Percentiles rank a stretch among this genome's conserved stretches.
These are phyloP conservation scores for Eragrostis tef DNA, from an alignment of 202 grass and related monocot species.

Conservation along the genomic window DNA sequence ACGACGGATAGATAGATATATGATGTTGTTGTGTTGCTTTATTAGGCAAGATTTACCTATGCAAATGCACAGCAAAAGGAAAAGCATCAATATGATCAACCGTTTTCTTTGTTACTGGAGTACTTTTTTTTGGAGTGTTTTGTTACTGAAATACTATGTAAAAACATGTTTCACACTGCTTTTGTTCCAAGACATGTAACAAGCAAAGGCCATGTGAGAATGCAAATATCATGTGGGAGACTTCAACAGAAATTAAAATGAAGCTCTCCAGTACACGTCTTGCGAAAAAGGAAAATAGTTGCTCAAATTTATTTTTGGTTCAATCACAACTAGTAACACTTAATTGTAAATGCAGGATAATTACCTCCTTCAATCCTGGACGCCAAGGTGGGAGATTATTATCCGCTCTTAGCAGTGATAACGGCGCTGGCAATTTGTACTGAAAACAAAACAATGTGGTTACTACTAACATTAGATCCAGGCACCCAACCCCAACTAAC, in stretches of 20 bases:
- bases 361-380: conserved; percentile 77
- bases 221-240: neutral
- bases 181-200: neutral
- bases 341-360: neutral
- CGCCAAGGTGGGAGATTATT: conserved; percentile 96
- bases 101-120: neutral
- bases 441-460: conserved; percentile 52
- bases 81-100: neutral
- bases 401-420: conserved; percentile 82
- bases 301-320: neutral
- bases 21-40: neutral
- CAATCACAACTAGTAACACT: neutral
- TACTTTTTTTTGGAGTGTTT: too few species aligned
- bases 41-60: neutral
- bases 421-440: conserved; percentile 89
- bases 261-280: neutral
- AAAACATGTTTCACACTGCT: neutral
- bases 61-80: neutral
- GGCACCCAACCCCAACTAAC: neutral
- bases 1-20: neutral
- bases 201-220: neutral
- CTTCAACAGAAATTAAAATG: neutral
- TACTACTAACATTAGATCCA: conserved; percentile 16
- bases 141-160: neutral
- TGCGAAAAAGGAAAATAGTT: neutral